These are phyloP conservation scores for Rhododendron simsii DNA, from an alignment of 148 eudicot species.

Conservation along the genomic window DNA sequence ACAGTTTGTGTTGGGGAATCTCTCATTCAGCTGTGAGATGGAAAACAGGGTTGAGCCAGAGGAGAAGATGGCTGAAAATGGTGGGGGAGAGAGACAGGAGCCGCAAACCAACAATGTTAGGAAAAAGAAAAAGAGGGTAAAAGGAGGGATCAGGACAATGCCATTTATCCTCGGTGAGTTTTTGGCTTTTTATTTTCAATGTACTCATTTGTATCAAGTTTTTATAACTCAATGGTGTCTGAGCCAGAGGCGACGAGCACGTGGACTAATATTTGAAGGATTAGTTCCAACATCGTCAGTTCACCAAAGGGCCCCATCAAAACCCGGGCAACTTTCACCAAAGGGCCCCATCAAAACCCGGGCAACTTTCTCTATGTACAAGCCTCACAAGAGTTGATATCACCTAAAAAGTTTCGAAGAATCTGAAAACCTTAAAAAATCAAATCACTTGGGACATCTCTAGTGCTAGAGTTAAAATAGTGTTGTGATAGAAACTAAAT, in stretches of 20 bases:
- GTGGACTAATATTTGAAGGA: not conserved
- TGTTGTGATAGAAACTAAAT: too few relatives aligned
- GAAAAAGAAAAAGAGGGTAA: constrained; percentile 17
- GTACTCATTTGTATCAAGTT: not conserved
- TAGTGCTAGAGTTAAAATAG: too few relatives aligned
- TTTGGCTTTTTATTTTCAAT: not conserved
- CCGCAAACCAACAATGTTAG: constrained; percentile 6
- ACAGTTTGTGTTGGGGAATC: not conserved
- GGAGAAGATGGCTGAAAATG: not conserved
- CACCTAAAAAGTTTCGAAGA: too few relatives aligned
- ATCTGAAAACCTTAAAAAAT: too few relatives aligned
- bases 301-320: not conserved
- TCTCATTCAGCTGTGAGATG: not conserved
- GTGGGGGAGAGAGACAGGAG: constrained; percentile 20
- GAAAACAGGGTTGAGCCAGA: not conserved
- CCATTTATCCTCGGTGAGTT: constrained; percentile 71
- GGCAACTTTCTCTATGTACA: not conserved
- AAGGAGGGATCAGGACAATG: constrained; percentile 71
- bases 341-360: not conserved
- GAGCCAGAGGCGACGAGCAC: not conserved
- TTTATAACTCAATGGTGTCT: not conserved
- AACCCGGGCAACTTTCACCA: not conserved
- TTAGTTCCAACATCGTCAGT: not conserved
- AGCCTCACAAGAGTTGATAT: not conserved
- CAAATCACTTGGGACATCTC: too few relatives aligned